A percentile compares a stretch with the other conserved stretches of the same genome.
phyloP scores from a whole-genome alignment of 2,329 filamentous ascomycete species.

The Calonectria pseudoreteaudii region DNA sequence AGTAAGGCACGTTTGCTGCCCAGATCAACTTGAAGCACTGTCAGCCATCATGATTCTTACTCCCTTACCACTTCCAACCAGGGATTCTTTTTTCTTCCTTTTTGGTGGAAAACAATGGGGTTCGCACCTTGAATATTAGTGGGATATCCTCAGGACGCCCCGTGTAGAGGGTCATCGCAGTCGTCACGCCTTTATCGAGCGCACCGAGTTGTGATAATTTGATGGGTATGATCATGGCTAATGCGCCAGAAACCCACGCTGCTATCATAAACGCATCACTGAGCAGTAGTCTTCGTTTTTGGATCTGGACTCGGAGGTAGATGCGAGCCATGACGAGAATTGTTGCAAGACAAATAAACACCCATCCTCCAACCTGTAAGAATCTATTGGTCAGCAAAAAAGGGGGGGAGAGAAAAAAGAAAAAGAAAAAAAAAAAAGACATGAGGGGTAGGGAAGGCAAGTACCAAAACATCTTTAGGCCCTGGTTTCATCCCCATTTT shows the following conservation, averaged over 20 bases:
- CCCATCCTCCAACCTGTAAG: background rate
- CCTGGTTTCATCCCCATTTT: background rate
- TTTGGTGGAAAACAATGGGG: too few relatives aligned
- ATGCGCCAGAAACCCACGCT: background rate
- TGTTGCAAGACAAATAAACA: background rate
- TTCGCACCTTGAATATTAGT: background rate
- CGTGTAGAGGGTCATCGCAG: background rate
- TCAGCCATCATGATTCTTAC: background rate
- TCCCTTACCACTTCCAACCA: too few relatives aligned
- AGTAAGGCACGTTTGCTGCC: background rate
- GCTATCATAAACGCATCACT: background rate
- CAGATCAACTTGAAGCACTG: background rate
- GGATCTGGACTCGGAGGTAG: background rate
- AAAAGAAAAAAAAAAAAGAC: background rate
- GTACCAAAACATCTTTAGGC: background rate
- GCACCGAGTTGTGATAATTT: background rate
- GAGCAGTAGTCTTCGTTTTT: background rate
- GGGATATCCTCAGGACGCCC: background rate
- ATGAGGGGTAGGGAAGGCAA: background rate
- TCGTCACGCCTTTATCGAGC: background rate
- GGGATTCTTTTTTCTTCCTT: too few relatives aligned
- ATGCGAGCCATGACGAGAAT: background rate
- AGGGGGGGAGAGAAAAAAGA: too few relatives aligned
- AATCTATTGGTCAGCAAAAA: background rate
- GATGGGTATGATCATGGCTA: background rate